These are phyloP conservation scores for Bruguiera sexangula DNA, from an alignment of 345 rosid species.

Conservation along the genomic window DNA sequence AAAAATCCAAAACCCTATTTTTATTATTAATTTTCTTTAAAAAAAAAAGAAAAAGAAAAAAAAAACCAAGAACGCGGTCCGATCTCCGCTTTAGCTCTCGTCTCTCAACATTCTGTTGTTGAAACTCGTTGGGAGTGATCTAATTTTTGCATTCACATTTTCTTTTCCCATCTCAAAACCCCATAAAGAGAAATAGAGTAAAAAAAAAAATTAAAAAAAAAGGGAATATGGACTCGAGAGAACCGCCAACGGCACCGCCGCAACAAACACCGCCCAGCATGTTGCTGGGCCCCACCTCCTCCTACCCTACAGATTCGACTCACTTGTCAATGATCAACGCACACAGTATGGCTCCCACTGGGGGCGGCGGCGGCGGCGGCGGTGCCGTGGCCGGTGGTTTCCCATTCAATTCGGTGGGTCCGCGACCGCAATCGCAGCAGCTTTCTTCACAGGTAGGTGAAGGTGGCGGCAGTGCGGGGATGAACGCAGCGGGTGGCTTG, in stretches of 20 bases:
- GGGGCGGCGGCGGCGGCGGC: no score
- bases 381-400: slow-evolving; percentile 1
- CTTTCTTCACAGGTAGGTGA: slow-evolving; percentile 1
- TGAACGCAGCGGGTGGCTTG: slow-evolving; percentile 27
- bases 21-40: background rate
- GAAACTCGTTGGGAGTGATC: no score
- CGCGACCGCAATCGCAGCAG: slow-evolving; percentile 21
- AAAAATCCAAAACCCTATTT: background rate
- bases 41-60: no score
- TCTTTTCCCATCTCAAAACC: background rate
- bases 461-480: background rate
- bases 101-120: no score
- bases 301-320: slow-evolving; percentile 1
- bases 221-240: slow-evolving; percentile 19
- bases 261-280: slow-evolving; percentile 15
- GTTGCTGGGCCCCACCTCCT: slow-evolving; percentile 14
- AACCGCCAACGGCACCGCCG: slow-evolving; percentile 14
- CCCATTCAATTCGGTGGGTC: slow-evolving; percentile 24
- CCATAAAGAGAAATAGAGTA: background rate
- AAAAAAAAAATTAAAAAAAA: background rate
- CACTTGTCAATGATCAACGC: slow-evolving; percentile 20
- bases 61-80: background rate
- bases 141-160: no score
- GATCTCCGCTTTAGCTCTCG: no score
- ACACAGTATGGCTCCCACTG: background rate